Percentiles rank a stretch among this genome's conserved stretches.
These are phyloP conservation scores for Golubevia sp. DNA, from an alignment of 1,284 basidiomycete species.

Conservation along the genomic window DNA sequence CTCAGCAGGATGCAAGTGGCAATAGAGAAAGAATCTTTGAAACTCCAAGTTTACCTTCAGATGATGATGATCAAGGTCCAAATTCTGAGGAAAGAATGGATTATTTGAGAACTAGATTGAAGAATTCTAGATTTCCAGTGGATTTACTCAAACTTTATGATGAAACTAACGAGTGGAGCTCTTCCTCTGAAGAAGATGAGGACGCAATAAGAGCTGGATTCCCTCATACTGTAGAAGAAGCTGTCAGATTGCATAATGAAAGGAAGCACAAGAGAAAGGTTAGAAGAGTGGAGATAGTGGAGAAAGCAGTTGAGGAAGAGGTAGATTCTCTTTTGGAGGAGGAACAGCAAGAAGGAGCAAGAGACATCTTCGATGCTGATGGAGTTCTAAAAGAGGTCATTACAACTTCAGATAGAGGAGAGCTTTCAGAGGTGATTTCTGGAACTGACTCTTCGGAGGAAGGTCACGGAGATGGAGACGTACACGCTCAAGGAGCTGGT, in stretches of 20 bases:
- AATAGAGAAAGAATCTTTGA: neutral
- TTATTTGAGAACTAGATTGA: neutral
- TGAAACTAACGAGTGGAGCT: too few relatives aligned
- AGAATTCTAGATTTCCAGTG: neutral
- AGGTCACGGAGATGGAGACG: neutral
- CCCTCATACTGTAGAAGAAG: neutral
- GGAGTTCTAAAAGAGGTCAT: neutral
- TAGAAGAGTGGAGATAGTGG: neutral
- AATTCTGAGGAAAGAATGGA: neutral
- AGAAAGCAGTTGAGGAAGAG: neutral
- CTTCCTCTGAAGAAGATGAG: too few relatives aligned
- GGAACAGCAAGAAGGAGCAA: neutral
- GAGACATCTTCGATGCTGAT: neutral
- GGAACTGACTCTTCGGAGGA: constrained; percentile 64
- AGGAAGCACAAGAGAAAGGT: neutral
- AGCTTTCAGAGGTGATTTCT: neutral
- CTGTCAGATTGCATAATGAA: neutral
- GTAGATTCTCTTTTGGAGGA: too few relatives aligned
- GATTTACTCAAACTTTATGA: too few relatives aligned
- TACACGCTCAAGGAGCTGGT: constrained; percentile 9
- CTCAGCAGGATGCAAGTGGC: neutral
- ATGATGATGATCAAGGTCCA: neutral
- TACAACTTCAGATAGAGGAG: neutral
- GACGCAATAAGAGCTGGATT: too few relatives aligned
- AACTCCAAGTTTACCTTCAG: neutral